These are phyloP conservation scores for Hortaea werneckii DNA, from an alignment of 2,329 filamentous ascomycete genomes.

Conservation along the genomic window DNA sequence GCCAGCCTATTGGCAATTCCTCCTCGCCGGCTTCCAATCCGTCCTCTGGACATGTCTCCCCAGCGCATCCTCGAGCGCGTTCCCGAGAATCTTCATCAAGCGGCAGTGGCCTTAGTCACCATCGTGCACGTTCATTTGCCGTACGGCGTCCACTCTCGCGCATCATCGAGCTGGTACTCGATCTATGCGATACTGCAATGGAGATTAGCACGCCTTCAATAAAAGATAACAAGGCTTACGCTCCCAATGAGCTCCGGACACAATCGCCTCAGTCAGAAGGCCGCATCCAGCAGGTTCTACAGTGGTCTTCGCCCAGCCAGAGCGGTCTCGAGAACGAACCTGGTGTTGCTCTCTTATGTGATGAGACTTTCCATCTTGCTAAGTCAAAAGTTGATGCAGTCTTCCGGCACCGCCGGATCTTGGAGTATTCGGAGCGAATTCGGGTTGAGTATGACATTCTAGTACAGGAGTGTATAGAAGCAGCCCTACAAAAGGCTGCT, in stretches of 20 bases:
- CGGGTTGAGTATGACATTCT: constrained; percentile 85
- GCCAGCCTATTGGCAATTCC: constrained; percentile 63
- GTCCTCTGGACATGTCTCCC: constrained; percentile 60
- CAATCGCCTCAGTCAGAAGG: constrained; percentile 95
- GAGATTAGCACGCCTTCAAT: constrained; percentile 92
- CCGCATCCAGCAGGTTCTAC: constrained; percentile 82
- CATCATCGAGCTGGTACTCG: constrained; percentile 88
- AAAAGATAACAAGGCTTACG: constrained; percentile 65
- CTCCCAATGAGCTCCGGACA: constrained; percentile 69
- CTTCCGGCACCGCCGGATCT: constrained; percentile 78
- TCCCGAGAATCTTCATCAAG: constrained; percentile 57
- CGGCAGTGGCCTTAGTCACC: constrained; percentile 56
- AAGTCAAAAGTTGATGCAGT: constrained; percentile 88
- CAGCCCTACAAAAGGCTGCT: constrained; percentile 79
- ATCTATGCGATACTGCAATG: constrained; percentile 88
- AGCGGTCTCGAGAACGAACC: constrained; percentile 90
- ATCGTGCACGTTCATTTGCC: constrained; percentile 78
- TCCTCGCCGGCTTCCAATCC: constrained; percentile 59
- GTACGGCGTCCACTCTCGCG: constrained; percentile 79
- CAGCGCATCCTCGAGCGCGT: constrained; percentile 53
- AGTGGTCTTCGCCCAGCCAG: constrained; percentile 91
- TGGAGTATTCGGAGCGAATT: constrained; percentile 93
- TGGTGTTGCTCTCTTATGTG: constrained; percentile 74
- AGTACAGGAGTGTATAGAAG: constrained; percentile 91
- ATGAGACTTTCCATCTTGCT: constrained; percentile 77